These are phyloP conservation scores for Pelargonium nanum DNA, from an alignment of 345 rosid genomes.

Conservation along the genomic window DNA sequence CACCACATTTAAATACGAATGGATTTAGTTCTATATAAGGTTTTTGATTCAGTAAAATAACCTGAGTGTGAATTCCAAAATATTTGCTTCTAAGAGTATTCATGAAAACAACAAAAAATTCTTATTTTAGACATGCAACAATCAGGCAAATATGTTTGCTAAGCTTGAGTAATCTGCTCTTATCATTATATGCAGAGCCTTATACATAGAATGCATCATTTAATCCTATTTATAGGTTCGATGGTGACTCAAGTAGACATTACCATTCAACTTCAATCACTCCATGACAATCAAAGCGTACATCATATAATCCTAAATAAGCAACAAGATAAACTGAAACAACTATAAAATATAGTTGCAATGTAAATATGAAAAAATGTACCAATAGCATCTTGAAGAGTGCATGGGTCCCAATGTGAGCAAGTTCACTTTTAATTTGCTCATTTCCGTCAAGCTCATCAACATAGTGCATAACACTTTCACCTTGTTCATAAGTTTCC, in stretches of 20 bases:
- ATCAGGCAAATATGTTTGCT: not conserved
- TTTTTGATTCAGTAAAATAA: not conserved
- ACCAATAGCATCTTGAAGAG: slow-evolving; percentile 45
- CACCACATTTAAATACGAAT: not conserved
- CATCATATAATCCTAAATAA: not conserved
- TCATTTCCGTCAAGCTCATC: slow-evolving; percentile 32
- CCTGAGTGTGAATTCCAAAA: not conserved
- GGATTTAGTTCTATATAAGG: not conserved
- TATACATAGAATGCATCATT: not conserved
- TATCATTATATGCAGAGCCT: not conserved
- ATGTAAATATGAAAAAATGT: not conserved
- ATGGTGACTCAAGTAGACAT: not conserved
- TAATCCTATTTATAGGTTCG: not conserved
- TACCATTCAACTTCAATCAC: not conserved
- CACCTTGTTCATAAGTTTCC: slow-evolving; percentile 38
- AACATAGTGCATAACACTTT: slow-evolving; percentile 31
- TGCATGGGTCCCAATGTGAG: slow-evolving; percentile 43
- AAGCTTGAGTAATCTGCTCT: not conserved
- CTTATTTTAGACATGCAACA: not conserved
- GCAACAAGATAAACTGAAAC: not conserved
- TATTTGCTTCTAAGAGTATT: not conserved
- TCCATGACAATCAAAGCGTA: not conserved
- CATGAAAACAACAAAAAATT: not conserved
- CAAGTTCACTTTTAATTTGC: slow-evolving; percentile 30
- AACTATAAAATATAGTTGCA: not conserved